Base-by-base conservation (phyloP, 306 rosid genomes). In the Vicia villosa region DNA sequence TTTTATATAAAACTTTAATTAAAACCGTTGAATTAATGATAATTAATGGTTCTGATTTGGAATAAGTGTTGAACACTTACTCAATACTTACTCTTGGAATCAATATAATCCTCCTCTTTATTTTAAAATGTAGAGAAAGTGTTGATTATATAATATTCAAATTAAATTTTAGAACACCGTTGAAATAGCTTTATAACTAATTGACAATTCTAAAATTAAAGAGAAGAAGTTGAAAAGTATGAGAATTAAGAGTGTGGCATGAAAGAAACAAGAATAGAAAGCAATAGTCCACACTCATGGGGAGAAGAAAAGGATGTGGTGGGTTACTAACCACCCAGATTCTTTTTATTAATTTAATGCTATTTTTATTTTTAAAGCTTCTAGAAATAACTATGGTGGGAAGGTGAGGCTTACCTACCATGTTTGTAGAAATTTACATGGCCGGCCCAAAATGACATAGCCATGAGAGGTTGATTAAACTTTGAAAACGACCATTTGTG, bases 381-480 rank as follows among this genome's bases (percentile, higher is more conserved):
- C 82, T 79, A 76, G 82, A 83, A 83, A 56, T 55, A 47, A 43
- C 60, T 38, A 57, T 41, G 63, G 49, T 79, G 13, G 79, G 77
- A 68, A 59, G 70, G 74, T 72, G 77, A 72, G 71, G 72, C 79
- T 50, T 76, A 72, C 79, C 83, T 71, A 83, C 79, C 79, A 47
- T 46, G 83, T 54, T 74, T 21, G 40, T 17, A 46, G 64, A 24
- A 55, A 56, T 66, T 75, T 55, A 72, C 63, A 56, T 71, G 63
- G 74, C 73, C 50, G 68, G 63, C 77, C 52, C 75, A 37, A 50
- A 68, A 68, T 68, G 70, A 68, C 76, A 62, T 63, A 72, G 41
- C 32, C 6, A 49, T 37, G 42, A 8, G 38, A 38, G 51, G 75
- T 64, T 75, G 68, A 71, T 75, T 68, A 63, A 49, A 49, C n/a